Base-by-base conservation (phyloP, 495 filamentous ascomycete species). In the Aspergillus nanangensis region DNA sequence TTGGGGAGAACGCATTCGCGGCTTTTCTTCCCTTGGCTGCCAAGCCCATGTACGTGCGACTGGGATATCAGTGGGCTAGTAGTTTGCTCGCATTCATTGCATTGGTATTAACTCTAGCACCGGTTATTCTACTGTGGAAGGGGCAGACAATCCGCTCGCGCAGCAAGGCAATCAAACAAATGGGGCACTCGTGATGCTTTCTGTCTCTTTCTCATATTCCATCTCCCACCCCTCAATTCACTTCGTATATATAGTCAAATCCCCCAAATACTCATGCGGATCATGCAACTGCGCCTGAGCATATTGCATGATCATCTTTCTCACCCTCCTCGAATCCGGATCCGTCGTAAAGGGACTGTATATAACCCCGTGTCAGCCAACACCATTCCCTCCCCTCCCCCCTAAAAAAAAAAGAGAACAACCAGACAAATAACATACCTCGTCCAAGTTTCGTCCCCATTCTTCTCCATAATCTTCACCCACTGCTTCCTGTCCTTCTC, bases 21-120 rank as follows among this genome's bases (percentile, higher is more conserved):
- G 63, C 54, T 8, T 67, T 62, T 43, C 46, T 66, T 21, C 69
- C 71, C 8, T 58, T 75, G 23, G 71, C 71, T 24, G 63, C 67
- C 1, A 51, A 53, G 54, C 57, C 54, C 31, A 70, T 75, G 66
- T 75, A 75, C 48, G 52, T 48, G 0, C 58, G 52, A 3, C 48
- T 74, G 5, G 70, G 70, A 5, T 64, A 68, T 44, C 56, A 68
- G 35, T 75, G 71, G 71, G 71, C 71, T 9, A 69, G 65, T 41
- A 65, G 59, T 2, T 29, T 75, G 14, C 51, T 73, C 23, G 71
- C 50, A 15, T 69, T 72, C 35, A 50, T 74, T 9, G 54, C 62
- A 7, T 34, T 71, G 23, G 50, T 41, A 15, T 44, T 74, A 15
- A 61, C 55, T 21, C 37, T 64, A 27, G 57, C 57, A 19, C 68